phyloP scores from a whole-genome alignment of 164 flowering plant genomes.

The Vitis vinifera region DNA sequence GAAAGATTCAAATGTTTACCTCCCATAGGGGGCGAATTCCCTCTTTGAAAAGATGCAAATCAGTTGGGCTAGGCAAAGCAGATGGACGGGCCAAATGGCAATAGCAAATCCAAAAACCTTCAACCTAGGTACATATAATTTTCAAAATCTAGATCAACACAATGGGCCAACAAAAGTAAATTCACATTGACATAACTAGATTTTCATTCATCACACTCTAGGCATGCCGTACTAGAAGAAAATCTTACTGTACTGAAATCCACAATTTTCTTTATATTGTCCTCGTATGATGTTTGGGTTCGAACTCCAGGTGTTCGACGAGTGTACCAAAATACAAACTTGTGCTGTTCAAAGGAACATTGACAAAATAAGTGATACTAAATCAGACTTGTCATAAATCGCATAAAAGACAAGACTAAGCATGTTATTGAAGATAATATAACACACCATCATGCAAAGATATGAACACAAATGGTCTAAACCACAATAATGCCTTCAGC shows the following conservation, averaged over 20 bases:
- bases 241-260: constrained; percentile 91
- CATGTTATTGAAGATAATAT: neutral
- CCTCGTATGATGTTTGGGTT: constrained; percentile 84
- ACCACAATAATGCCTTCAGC: too few relatives aligned
- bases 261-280: constrained; percentile 86
- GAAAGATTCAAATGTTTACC: constrained; percentile 37
- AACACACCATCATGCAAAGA: neutral
- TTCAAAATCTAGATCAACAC: neutral
- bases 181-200: neutral
- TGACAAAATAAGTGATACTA: neutral
- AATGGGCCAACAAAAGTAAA: neutral
- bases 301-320: constrained; percentile 92
- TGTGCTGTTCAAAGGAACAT: constrained; percentile 52
- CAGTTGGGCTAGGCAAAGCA: constrained; percentile 87
- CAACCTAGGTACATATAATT: constrained; percentile 54
- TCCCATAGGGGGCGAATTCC: constrained; percentile 99
- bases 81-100: constrained; percentile 95
- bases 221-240: neutral
- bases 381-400: neutral
- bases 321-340: constrained; percentile 94
- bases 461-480: too few relatives aligned
- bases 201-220: too few relatives aligned
- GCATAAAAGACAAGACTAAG: neutral
- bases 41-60: constrained; percentile 95
- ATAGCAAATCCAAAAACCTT: constrained; percentile 91